Base-by-base conservation (phyloP, 495 filamentous ascomycete genomes). In the Astrocystis sublimbata region DNA sequence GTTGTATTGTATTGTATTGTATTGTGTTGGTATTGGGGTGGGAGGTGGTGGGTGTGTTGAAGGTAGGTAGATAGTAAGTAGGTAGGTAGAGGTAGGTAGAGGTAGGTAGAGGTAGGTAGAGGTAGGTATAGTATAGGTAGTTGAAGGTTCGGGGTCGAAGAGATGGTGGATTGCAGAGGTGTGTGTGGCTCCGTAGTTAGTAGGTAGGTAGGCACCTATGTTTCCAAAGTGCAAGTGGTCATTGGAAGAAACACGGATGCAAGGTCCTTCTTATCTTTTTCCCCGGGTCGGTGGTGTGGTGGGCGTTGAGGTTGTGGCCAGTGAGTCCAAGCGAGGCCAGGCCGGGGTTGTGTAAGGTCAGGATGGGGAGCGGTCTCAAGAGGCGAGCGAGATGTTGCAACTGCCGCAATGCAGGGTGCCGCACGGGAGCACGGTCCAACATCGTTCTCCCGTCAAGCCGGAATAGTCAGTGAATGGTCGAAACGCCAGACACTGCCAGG, bases 331-430 rank as follows among this genome's bases (percentile, higher is more conserved):
- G 30, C 6, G 9, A 52, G 49, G 8, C 4, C 49, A 21, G 46
- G 46, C 13, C 7, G 13, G 15, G 33, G 10, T 35, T 43, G 9
- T 13, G 23, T 43, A 33, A 19, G 38, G 24, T 41, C 54, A 46
- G 28, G 30, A 28, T 31, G 17, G 8, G 30, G 24, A 19, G 19
- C 9, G 21, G 41, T 58, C 41, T 33, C 26, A 50, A 31, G 28
- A 46, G 54, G 54, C 54, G 54, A 58, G 41, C 41, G 28, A 31
- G 40, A 46, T 43, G 28, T 24, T 15, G 42, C 8, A 31, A 58
- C 33, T 0, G 38, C 36, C 15, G 17, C 23, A 41, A 21, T 55
- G 52, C 35, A 55, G 21, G 52, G 38, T 7, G 43, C 40, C 21
- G 26, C 30, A 38, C 28, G 42, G 43, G 24, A 13, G 26, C 30